phyloP scores from a whole-genome alignment of 352 stramenopile species.

The Discostella stelligera region DNA sequence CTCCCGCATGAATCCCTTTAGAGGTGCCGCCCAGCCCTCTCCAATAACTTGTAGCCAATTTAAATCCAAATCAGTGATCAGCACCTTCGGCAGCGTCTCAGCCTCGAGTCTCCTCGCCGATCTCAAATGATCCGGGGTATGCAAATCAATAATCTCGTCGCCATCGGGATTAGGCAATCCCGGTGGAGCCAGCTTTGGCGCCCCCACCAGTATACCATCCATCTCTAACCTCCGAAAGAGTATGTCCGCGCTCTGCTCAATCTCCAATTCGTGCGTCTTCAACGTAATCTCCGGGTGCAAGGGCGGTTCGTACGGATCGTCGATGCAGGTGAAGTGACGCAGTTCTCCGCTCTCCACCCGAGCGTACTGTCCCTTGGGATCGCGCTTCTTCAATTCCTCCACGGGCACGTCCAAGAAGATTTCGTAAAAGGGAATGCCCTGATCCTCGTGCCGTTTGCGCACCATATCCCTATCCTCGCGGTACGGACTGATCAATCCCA shows the following conservation, averaged over 20 bases:
- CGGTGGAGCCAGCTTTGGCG: constrained; percentile 76
- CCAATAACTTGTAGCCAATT: constrained; percentile 98
- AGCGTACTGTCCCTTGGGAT: constrained; percentile 92
- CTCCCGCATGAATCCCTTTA: constrained; percentile 97
- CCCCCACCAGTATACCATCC: constrained; percentile 85
- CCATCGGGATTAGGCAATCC: constrained; percentile 87
- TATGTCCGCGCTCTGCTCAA: constrained; percentile 87
- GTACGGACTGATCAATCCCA: constrained; percentile 96
- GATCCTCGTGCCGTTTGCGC: constrained; percentile 89
- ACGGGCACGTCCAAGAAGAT: constrained; percentile 97
- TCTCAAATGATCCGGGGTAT: constrained; percentile 68
- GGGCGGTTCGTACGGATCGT: constrained; percentile 96
- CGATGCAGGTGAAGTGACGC: constrained; percentile 98
- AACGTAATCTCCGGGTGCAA: constrained; percentile 92
- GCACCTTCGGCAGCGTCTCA: constrained; percentile 86
- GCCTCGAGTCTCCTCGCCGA: constrained; percentile 54
- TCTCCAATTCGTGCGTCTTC: constrained; percentile 91
- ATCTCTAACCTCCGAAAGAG: constrained; percentile 81
- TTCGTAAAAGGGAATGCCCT: constrained; percentile 97
- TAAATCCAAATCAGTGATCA: constrained; percentile 95
- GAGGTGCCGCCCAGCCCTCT: constrained; percentile 93
- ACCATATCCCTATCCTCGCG: constrained; percentile 90
- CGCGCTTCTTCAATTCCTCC: constrained; percentile 92
- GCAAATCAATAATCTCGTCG: constrained; percentile 88
- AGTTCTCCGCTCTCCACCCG: constrained; percentile 90